A percentile compares a stretch with the other conserved stretches of the same genome.
Conservation (phyloP, 495 filamentous ascomycete genomes). For the Aspergillus ellipticus region DNA sequence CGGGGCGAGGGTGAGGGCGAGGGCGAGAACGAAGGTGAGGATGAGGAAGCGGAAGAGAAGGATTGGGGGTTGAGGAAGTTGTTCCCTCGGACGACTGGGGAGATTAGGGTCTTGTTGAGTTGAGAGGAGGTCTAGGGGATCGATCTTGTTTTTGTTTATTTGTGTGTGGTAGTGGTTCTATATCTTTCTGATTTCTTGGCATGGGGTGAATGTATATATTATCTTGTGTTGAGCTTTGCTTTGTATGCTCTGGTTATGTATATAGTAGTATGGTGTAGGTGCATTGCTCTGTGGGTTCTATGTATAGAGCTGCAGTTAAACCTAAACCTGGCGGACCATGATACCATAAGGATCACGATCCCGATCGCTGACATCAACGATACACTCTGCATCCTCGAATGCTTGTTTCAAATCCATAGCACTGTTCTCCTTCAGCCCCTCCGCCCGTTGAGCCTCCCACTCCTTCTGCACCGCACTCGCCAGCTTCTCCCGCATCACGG, state of each 20-base stretch:
- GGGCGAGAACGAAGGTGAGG: slow-evolving; percentile 31
- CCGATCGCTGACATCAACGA: slow-evolving; percentile 68
- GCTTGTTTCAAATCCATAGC: slow-evolving; percentile 33
- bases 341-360: slow-evolving; percentile 80
- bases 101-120: slow-evolving; percentile 76
- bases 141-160: background rate
- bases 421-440: slow-evolving; percentile 19
- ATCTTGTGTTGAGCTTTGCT: background rate
- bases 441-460: slow-evolving; percentile 45
- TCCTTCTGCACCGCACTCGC: slow-evolving; percentile 49
- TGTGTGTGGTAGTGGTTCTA: background rate
- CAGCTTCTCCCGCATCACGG: slow-evolving; percentile 66
- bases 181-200: too few species aligned
- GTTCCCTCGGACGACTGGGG: slow-evolving; percentile 80
- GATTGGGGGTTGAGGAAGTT: slow-evolving; percentile 56
- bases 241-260: background rate
- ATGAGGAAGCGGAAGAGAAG: slow-evolving; percentile 35
- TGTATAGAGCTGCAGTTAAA: slow-evolving; percentile 24
- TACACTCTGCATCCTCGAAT: slow-evolving; percentile 46
- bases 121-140: slow-evolving; percentile 18
- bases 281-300: background rate
- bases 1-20: slow-evolving; percentile 28
- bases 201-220: background rate
- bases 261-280: background rate
- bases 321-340: slow-evolving; percentile 55